Evolutionary conservation across 2,329 filamentous ascomycete species (phyloP).

Genomic region (Lecanicillium sp.): DNA sequence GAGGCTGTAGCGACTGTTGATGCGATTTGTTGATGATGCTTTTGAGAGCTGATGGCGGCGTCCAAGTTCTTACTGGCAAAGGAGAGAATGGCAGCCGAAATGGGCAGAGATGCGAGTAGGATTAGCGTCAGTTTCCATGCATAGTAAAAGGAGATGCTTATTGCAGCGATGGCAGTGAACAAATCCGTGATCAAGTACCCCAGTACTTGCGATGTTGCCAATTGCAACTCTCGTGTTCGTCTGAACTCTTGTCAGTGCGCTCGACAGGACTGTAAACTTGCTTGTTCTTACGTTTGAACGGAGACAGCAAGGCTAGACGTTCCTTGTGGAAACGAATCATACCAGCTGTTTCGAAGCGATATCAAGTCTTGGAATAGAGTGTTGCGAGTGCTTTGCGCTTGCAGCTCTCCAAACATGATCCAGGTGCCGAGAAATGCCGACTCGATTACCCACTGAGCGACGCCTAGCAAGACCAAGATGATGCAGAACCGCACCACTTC

Average conservation of each 20-base stretch:
- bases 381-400: conserved; percentile 59
- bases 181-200: conserved; percentile 60
- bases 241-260: conserved; percentile 33
- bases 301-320: conserved; percentile 62
- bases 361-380: conserved; percentile 62
- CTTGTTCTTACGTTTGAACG: conserved; percentile 60
- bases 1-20: conserved; percentile 66
- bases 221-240: conserved; percentile 74
- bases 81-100: conserved; percentile 54
- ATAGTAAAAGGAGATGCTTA: conserved; percentile 66
- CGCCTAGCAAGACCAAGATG: conserved; percentile 55
- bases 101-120: conserved; percentile 63
- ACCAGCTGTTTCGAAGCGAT: conserved; percentile 73
- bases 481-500: conserved; percentile 53
- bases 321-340: conserved; percentile 65
- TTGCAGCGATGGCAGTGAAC: conserved; percentile 55
- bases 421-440: conserved; percentile 61
- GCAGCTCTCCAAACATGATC: conserved; percentile 72
- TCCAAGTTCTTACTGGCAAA: conserved; percentile 55
- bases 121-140: conserved; percentile 82
- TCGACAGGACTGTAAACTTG: not conserved
- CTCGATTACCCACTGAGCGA: conserved; percentile 59
- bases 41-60: conserved; percentile 61
- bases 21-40: conserved; percentile 57
- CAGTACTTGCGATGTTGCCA: conserved; percentile 71